phyloP scores from a whole-genome alignment of 2,329 filamentous ascomycete species.

The Talaromyces sp. region DNA sequence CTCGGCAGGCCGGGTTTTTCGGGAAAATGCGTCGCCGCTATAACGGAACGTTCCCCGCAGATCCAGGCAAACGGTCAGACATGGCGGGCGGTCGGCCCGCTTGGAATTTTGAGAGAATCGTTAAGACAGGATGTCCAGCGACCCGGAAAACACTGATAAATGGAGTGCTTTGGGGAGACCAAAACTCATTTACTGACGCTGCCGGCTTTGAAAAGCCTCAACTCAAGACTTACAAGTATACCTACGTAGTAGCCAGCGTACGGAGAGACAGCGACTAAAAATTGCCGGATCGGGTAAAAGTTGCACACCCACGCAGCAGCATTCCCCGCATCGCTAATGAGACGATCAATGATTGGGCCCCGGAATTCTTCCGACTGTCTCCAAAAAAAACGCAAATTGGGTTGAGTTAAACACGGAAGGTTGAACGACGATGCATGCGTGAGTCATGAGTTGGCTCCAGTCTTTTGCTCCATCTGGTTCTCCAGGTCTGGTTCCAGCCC shows the following conservation, averaged over 20 bases:
- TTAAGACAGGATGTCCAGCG: no score
- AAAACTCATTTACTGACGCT: background rate
- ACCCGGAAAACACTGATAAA: background rate
- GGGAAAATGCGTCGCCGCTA: background rate
- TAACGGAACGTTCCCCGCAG: background rate
- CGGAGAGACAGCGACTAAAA: background rate
- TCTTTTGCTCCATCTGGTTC: background rate
- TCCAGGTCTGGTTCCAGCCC: background rate
- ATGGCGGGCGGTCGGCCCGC: background rate
- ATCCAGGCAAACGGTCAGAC: background rate
- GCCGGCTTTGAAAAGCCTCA: background rate
- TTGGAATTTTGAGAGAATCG: background rate
- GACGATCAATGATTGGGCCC: background rate
- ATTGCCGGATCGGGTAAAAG: background rate
- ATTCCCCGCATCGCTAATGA: background rate
- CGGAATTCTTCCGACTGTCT: background rate
- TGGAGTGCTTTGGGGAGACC: background rate
- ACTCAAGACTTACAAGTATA: no score
- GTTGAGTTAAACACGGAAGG: background rate
- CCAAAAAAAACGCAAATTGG: background rate
- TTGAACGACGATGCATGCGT: background rate
- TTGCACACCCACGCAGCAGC: background rate
- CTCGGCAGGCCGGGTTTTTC: background rate
- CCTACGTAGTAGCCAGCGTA: background rate
- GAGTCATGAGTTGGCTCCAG: background rate